Base-by-base conservation (phyloP, 257 asterid genomes). In the Orobanche coerulescens region DNA sequence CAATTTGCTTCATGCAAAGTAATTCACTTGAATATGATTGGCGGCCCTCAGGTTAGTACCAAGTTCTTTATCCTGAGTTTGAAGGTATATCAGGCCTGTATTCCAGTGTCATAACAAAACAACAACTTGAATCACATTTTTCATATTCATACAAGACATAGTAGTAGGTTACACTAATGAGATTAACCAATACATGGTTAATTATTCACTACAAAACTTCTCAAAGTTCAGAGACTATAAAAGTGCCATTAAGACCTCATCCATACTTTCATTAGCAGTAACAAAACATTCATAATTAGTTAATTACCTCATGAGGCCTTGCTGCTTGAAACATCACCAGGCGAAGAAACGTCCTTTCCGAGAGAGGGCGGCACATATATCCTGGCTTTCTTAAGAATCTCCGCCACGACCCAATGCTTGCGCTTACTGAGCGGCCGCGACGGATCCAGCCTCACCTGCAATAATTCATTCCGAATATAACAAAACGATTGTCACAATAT, bases 371-470 rank as follows among this genome's bases (percentile, higher is more conserved):
- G 87, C 9, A 62, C 64, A 34, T 87, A 87, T 37, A 87, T 79
- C 61, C 75, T 73, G 26, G 94, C 94, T 49, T 80, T 84, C 80
- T 79, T 84, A 78, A 87, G 79, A 56, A 82, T 82, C 40, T 87
- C 94, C 15, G 87, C 84, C 20, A 85, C 96, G 43, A 83, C 55
- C 94, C 96, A 87, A 23, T 73, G 58, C 71, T 87, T 85, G 16
- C 67, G 75, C 75, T 85, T 84, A 89, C 96, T 87, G 53, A 87
- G 24, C 19, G 96, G 96, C 71, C 89, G 78, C 47, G 96, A 84
- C 58, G 86, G 86, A 64, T 85, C 91, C 80, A 87, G 66, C 67
- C 65, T 82, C 62, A 85, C 94, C 94, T 84, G 85, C 64, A 71
- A 49, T 13, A 14, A 57, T 26, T 53, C 40, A 53, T 25, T 14